phyloP scores from a whole-genome alignment of 129 eudicot species.

The Chrysanthemum lavandulifolium region DNA sequence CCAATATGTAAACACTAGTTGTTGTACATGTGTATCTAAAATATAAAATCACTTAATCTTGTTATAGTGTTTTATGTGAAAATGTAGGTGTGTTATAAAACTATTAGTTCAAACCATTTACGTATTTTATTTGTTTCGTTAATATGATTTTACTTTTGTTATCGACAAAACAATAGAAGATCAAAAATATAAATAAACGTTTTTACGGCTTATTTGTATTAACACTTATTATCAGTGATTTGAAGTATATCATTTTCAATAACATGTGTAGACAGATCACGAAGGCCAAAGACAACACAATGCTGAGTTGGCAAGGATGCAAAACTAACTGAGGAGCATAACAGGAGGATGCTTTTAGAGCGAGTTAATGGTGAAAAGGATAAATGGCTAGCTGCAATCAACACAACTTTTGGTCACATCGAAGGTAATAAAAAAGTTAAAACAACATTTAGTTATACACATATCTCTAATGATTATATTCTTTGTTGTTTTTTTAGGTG shows the following conservation, averaged over 20 bases:
- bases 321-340: constrained; percentile 92
- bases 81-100: too few species aligned
- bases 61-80: too few species aligned
- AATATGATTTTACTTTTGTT: too few species aligned
- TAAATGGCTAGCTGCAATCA: constrained; percentile 99
- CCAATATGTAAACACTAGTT: too few species aligned
- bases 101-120: too few species aligned
- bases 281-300: constrained; percentile 90
- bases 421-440: constrained; percentile 59
- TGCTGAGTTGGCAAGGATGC: constrained; percentile 90
- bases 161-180: too few species aligned
- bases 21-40: too few species aligned
- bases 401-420: constrained; percentile 86
- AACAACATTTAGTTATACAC: not conserved
- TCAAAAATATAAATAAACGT: too few species aligned
- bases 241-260: not conserved
- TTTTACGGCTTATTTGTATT: too few species aligned
- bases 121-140: too few species aligned
- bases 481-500: constrained; percentile 56
- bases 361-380: constrained; percentile 83
- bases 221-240: not conserved
- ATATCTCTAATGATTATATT: not conserved
- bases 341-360: constrained; percentile 88
- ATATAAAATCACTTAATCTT: too few species aligned
- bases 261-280: constrained; percentile 69